Evolutionary conservation across 2,329 filamentous ascomycete species (phyloP).

Genomic region (Phoma herbarum): DNA sequence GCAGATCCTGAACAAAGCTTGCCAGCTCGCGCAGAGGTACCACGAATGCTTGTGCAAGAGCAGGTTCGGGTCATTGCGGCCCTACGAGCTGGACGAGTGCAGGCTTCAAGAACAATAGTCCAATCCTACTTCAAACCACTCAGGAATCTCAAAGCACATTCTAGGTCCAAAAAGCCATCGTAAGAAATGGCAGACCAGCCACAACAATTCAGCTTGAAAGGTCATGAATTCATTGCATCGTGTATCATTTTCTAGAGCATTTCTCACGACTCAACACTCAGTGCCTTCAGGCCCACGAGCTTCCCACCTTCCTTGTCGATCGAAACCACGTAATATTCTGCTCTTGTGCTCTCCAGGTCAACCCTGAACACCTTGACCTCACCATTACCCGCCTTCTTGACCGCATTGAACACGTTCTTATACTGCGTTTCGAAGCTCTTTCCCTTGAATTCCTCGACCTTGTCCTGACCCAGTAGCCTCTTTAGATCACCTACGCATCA

Average conservation of each 20-base stretch:
- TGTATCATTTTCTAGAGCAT: conserved; percentile 1
- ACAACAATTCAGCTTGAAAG: not conserved
- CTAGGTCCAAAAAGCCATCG: not conserved
- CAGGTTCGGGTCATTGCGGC: not conserved
- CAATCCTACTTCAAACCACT: too few species aligned
- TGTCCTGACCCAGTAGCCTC: conserved; percentile 67
- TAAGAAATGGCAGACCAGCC: not conserved
- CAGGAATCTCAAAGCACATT: too few species aligned
- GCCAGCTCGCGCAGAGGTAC: not conserved
- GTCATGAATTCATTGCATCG: not conserved
- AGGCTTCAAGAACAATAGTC: not conserved
- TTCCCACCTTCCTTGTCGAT: conserved; percentile 65
- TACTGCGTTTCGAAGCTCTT: conserved; percentile 81
- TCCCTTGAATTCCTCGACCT: conserved; percentile 71
- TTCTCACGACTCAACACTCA: conserved; percentile 71
- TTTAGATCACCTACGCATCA: conserved; percentile 71
- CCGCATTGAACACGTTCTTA: conserved; percentile 71
- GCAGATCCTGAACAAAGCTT: not conserved
- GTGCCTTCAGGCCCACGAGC: conserved; percentile 80
- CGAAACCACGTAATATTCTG: conserved; percentile 82
- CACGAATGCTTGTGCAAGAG: not conserved
- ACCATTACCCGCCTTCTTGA: conserved; percentile 70
- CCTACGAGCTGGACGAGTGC: not conserved
- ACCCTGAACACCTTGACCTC: conserved; percentile 81
- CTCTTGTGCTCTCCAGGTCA: conserved; percentile 67